These are phyloP conservation scores for Mucor lusitanicus DNA, from an alignment of 371 early-diverging fungal species.

Conservation along the genomic window DNA sequence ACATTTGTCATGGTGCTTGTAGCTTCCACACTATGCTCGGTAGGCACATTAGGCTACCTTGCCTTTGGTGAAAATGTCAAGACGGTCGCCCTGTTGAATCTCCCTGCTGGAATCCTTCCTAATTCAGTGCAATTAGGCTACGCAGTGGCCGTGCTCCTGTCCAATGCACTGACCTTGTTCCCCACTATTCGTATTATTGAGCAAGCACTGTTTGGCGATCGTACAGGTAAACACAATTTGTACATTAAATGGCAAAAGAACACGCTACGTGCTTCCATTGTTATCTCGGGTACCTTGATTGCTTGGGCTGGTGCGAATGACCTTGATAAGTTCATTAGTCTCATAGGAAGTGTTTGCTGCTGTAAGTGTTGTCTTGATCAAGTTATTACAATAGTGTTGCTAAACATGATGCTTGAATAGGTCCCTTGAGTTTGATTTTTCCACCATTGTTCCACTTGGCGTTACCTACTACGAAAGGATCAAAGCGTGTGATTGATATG, in stretches of 20 bases:
- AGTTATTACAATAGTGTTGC: background rate
- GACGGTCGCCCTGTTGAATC: conserved; percentile 82
- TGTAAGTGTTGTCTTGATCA: conserved; percentile 32
- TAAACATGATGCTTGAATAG: conserved; percentile 9
- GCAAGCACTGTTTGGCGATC: conserved; percentile 59
- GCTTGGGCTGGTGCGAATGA: conserved; percentile 80
- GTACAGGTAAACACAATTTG: conserved; percentile 42
- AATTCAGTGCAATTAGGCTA: conserved; percentile 80
- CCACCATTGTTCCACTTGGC: conserved; percentile 47
- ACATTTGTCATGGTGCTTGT: conserved; percentile 71
- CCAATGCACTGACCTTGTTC: conserved; percentile 84
- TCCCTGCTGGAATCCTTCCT: conserved; percentile 63
- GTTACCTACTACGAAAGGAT: conserved; percentile 39
- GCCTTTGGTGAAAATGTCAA: conserved; percentile 84
- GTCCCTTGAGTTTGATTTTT: conserved; percentile 47
- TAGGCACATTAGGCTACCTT: conserved; percentile 83
- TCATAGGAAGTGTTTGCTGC: conserved; percentile 91
- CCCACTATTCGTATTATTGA: conserved; percentile 91
- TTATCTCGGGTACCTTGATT: conserved; percentile 63
- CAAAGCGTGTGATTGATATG: conserved; percentile 59
- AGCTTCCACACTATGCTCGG: conserved; percentile 67
- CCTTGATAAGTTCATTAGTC: conserved; percentile 87
- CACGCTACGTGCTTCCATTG: conserved; percentile 69
- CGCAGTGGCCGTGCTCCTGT: conserved; percentile 84
- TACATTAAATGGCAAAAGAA: conserved; percentile 89